Evolutionary conservation across 148 eudicot genomes (phyloP).

Genomic region (Silene latifolia): DNA sequence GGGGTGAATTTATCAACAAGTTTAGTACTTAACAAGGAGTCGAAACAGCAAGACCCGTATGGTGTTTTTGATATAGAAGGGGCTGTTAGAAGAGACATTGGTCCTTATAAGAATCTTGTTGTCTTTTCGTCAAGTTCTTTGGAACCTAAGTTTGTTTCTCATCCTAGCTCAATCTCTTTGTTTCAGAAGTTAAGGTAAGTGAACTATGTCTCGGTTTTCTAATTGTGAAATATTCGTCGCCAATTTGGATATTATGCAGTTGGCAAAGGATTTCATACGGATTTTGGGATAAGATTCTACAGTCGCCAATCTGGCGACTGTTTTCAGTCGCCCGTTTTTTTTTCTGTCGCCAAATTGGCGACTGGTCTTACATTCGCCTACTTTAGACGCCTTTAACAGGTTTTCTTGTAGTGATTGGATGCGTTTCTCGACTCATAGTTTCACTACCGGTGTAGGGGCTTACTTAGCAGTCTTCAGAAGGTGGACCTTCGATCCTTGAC

Average conservation of each 20-base stretch:
- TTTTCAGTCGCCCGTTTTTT: too few relatives aligned
- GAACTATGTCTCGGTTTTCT: too few relatives aligned
- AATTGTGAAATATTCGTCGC: too few relatives aligned
- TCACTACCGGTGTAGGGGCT: constrained; percentile 54
- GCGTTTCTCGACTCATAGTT: too few relatives aligned
- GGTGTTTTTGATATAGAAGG: constrained; percentile 64
- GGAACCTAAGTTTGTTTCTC: constrained; percentile 71
- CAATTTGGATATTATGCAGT: too few relatives aligned
- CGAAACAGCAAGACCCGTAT: constrained; percentile 82
- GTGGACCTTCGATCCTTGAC: constrained; percentile 73
- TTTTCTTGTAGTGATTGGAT: too few relatives aligned
- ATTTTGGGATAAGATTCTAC: too few relatives aligned
- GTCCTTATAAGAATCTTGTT: constrained; percentile 88
- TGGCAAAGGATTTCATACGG: too few relatives aligned
- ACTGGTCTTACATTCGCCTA: too few relatives aligned
- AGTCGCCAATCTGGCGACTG: too few relatives aligned
- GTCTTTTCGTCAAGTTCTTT: constrained; percentile 63
- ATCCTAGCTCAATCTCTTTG: constrained; percentile 61
- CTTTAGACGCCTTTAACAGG: too few relatives aligned
- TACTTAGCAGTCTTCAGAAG: constrained; percentile 63
- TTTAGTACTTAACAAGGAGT: constrained; percentile 51
- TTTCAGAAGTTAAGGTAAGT: constrained; percentile 82
- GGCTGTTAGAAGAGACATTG: constrained; percentile 78
- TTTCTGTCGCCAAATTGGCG: too few relatives aligned
- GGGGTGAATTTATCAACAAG: constrained; percentile 35